Conservation (phyloP, 768 basidiomycete genomes). For the Boletus vermiculosoides region DNA sequence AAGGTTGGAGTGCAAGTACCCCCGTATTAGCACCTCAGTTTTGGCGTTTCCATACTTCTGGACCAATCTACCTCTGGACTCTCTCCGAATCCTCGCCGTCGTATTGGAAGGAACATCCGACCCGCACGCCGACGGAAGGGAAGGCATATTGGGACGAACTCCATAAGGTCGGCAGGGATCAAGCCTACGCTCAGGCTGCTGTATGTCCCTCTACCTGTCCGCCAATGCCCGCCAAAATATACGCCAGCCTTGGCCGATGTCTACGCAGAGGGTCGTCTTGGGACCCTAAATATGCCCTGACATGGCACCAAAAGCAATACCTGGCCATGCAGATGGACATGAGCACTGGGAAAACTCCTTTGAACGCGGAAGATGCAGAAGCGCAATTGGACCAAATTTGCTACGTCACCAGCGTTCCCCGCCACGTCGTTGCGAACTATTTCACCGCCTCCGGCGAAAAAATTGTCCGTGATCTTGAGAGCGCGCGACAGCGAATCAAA, state of each 20-base stretch:
- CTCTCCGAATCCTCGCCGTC: conserved; percentile 48
- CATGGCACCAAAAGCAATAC: conserved; percentile 68
- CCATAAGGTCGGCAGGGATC: conserved; percentile 44
- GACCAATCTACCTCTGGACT: conserved; percentile 62
- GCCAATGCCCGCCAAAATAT: conserved; percentile 26
- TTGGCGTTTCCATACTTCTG: conserved; percentile 59
- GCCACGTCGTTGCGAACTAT: conserved; percentile 44
- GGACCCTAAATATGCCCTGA: conserved; percentile 58
- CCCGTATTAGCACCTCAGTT: conserved; percentile 54
- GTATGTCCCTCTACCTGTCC: conserved; percentile 19
- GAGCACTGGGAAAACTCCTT: conserved; percentile 42
- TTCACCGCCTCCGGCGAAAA: conserved; percentile 42
- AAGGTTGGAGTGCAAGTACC: conserved; percentile 45
- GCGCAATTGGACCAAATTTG: conserved; percentile 46
- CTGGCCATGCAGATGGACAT: conserved; percentile 50
- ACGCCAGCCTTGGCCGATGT: conserved; percentile 41
- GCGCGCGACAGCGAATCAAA: conserved; percentile 36
- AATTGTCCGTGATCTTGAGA: conserved; percentile 43
- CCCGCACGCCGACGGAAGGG: conserved; percentile 40
- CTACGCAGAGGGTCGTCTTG: conserved; percentile 62
- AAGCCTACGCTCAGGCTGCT: conserved; percentile 26
- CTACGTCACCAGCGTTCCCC: conserved; percentile 57
- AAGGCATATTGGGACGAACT: conserved; percentile 58
- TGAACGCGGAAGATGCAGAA: conserved; percentile 46
- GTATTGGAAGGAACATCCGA: conserved; percentile 52